Conservation (phyloP, 106 monocot species). For the Agapanthus africanus region DNA sequence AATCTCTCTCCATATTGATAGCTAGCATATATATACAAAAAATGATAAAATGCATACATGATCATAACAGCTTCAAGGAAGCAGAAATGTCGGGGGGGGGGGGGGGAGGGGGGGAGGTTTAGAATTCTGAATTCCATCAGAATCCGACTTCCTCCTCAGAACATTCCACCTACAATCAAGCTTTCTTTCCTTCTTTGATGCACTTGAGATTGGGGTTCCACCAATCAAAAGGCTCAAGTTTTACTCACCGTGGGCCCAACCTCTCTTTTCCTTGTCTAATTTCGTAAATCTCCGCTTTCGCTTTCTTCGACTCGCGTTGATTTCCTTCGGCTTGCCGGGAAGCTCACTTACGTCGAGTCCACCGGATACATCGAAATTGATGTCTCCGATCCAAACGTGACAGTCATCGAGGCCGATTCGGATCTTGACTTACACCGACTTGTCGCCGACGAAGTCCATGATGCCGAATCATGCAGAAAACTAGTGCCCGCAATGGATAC, state of each 20-base stretch:
- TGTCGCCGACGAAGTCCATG: constrained; percentile 21
- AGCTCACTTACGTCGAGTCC: constrained; percentile 24
- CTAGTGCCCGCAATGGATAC: constrained; percentile 24
- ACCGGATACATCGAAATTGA: constrained; percentile 19
- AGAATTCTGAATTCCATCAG: too few species aligned
- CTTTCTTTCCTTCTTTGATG: constrained; percentile 43
- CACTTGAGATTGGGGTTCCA: constrained; percentile 14
- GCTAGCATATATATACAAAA: too few species aligned
- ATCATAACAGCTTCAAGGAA: too few species aligned
- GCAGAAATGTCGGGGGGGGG: too few species aligned
- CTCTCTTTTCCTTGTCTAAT: constrained; percentile 1
- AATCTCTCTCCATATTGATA: too few species aligned
- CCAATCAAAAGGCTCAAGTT: constrained; percentile 32
- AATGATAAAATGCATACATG: too few species aligned
- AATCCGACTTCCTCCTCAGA: too few species aligned
- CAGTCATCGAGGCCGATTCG: constrained; percentile 33
- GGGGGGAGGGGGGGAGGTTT: too few species aligned
- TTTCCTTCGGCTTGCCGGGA: constrained; percentile 30
- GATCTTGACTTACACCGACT: constrained; percentile 21
- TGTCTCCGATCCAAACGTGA: constrained; percentile 22
- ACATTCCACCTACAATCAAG: too few species aligned
- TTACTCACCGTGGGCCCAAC: not conserved
- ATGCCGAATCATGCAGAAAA: constrained; percentile 12
- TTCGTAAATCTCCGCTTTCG: constrained; percentile 19
- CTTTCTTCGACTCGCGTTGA: constrained; percentile 23